Evolutionary conservation across 2,329 filamentous ascomycete genomes (phyloP).

Genomic region (Colletotrichum lindemuthianum): DNA sequence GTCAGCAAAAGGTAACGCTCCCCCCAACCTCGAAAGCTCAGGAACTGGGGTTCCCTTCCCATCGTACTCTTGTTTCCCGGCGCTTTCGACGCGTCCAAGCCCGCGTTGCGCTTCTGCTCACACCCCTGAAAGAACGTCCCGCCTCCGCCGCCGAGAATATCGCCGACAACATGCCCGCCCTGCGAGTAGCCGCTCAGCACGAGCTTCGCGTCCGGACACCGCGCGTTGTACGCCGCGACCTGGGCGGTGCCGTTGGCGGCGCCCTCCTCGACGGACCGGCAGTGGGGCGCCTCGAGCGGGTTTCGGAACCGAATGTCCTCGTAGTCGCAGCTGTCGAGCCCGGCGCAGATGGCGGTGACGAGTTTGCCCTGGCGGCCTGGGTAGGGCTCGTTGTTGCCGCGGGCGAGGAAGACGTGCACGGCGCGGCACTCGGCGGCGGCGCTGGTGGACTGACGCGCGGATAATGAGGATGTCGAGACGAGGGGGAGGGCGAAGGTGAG

Average conservation of each 20-base stretch:
- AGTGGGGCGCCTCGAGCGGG: slow-evolving; percentile 45
- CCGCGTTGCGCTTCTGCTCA: slow-evolving; percentile 38
- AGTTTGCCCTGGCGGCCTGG: slow-evolving; percentile 44
- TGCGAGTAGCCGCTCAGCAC: slow-evolving; percentile 55
- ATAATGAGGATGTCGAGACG: slow-evolving; percentile 20
- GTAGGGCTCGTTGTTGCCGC: slow-evolving; percentile 45
- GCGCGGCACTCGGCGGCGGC: slow-evolving; percentile 38
- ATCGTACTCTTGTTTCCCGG: slow-evolving; percentile 48
- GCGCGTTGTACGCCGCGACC: slow-evolving; percentile 51
- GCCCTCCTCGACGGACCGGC: slow-evolving; percentile 49
- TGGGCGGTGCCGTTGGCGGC: slow-evolving; percentile 47
- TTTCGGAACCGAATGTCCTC: slow-evolving; percentile 47
- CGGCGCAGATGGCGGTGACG: slow-evolving; percentile 41
- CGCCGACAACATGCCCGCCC: slow-evolving; percentile 50
- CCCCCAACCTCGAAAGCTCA: not conserved
- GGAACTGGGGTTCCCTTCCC: not conserved
- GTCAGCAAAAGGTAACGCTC: not conserved
- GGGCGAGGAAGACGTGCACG: slow-evolving; percentile 44
- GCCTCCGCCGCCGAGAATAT: slow-evolving; percentile 48
- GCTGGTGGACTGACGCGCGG: slow-evolving; percentile 21
- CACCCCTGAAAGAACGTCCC: slow-evolving; percentile 47
- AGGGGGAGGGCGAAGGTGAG: not conserved
- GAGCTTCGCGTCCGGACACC: slow-evolving; percentile 52
- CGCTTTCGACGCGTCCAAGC: slow-evolving; percentile 40
- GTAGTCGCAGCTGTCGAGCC: slow-evolving; percentile 43